These are phyloP conservation scores for Sporodiniella umbellata DNA, from an alignment of 371 early-diverging fungal genomes.

Conservation along the genomic window DNA sequence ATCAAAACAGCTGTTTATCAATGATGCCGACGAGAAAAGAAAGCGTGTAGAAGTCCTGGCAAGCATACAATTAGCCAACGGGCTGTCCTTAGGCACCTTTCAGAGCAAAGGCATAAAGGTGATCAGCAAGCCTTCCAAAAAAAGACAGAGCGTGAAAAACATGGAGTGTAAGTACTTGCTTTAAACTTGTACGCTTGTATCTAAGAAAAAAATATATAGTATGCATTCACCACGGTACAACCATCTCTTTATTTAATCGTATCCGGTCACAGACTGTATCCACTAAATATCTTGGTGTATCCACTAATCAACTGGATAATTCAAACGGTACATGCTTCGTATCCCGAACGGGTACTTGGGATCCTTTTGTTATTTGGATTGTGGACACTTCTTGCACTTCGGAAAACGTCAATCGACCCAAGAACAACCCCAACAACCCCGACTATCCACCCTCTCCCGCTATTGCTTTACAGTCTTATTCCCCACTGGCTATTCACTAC, in stretches of 20 bases:
- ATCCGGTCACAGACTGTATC: constrained; percentile 89
- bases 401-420: constrained; percentile 25
- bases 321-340: constrained; percentile 67
- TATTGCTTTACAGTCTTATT: constrained; percentile 66
- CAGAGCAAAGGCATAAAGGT: constrained; percentile 79
- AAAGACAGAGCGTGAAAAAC: constrained; percentile 82
- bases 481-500: constrained; percentile 75
- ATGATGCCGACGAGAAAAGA: constrained; percentile 82
- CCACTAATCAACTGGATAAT: constrained; percentile 17
- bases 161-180: constrained; percentile 58
- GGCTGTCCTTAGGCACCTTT: constrained; percentile 65
- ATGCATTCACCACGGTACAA: constrained; percentile 81
- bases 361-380: constrained; percentile 87
- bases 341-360: constrained; percentile 78
- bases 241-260: constrained; percentile 79
- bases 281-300: constrained; percentile 78
- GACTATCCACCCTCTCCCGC: constrained; percentile 64
- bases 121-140: constrained; percentile 84
- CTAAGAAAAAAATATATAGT: constrained; percentile 56
- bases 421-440: constrained; percentile 19
- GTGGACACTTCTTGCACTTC: constrained; percentile 60
- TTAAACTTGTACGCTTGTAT: not conserved
- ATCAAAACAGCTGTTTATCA: constrained; percentile 80
- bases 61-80: constrained; percentile 65
- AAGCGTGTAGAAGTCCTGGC: constrained; percentile 75